These are phyloP conservation scores for Solanum hybrid DNA, from an alignment of 305 asterid species.

Conservation along the genomic window DNA sequence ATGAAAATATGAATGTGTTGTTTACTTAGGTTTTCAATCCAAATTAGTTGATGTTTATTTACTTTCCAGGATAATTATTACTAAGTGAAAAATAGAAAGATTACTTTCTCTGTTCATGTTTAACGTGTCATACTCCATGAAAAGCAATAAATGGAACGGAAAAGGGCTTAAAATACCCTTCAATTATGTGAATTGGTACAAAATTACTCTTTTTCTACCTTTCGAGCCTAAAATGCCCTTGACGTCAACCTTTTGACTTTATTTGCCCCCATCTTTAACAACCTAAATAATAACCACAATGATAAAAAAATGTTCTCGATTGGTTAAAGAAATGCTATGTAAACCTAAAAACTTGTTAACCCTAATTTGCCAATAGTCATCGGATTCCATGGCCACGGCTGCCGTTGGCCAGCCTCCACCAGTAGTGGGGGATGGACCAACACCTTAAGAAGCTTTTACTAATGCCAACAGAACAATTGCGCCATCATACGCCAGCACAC, in stretches of 20 bases:
- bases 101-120: too few relatives aligned
- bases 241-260: neutral
- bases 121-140: neutral
- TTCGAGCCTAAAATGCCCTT: too few relatives aligned
- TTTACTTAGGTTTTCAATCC: neutral
- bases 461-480: neutral
- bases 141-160: neutral
- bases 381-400: neutral
- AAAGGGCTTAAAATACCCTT: neutral
- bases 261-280: neutral
- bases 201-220: too few relatives aligned
- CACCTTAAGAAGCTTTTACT: neutral
- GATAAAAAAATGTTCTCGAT: too few relatives aligned
- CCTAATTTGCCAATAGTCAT: neutral
- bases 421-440: neutral
- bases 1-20: neutral
- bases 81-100: neutral
- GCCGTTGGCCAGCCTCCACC: neutral
- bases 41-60: too few relatives aligned
- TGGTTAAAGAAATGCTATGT: neutral
- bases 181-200: neutral
- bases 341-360: neutral
- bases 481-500: neutral
- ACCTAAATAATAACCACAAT: neutral
- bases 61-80: neutral